Percentiles rank a stretch among this genome's conserved stretches.
Evolutionary conservation across 495 filamentous ascomycete genomes (phyloP).

Genomic region (Sporormia fimetaria): DNA sequence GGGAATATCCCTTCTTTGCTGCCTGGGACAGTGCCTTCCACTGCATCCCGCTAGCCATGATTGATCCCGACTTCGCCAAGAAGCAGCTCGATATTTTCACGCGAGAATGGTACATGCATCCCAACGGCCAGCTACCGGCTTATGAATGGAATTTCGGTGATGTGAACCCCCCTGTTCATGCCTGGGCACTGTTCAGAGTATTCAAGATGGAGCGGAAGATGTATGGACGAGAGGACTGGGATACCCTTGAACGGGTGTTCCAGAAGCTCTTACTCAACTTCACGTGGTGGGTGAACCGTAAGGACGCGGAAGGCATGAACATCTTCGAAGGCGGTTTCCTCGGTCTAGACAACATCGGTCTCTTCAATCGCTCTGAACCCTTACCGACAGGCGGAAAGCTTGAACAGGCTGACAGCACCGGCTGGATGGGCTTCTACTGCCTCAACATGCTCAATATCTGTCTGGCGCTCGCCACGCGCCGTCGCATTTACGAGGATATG

Average conservation of each 20-base stretch:
- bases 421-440: conserved; percentile 98
- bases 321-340: conserved; percentile 95
- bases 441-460: conserved; percentile 94
- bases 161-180: conserved; percentile 92
- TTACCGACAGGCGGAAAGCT: conserved; percentile 84
- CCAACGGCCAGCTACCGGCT: conserved; percentile 80
- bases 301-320: conserved; percentile 87
- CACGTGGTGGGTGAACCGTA: conserved; percentile 98
- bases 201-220: conserved; percentile 98
- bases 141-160: conserved; percentile 99
- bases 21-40: conserved; percentile 98
- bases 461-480: conserved; percentile 85
- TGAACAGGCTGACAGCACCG: conserved; percentile 93
- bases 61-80: conserved; percentile 94
- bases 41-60: conserved; percentile 90
- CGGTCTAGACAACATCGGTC: conserved; percentile 91
- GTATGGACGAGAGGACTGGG: conserved; percentile 86
- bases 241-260: conserved; percentile 92
- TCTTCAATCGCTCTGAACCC: conserved; percentile 97
- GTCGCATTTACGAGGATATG: conserved; percentile 95
- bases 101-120: conserved; percentile 98
- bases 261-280: conserved; percentile 94
- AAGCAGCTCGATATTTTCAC: conserved; percentile 93
- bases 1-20: conserved; percentile 98
- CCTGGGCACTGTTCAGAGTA: conserved; percentile 85